Evolutionary conservation across 495 filamentous ascomycete species (phyloP), one percentile per base, ranked within the genome.

Genomic region (Niebla homalea): DNA sequence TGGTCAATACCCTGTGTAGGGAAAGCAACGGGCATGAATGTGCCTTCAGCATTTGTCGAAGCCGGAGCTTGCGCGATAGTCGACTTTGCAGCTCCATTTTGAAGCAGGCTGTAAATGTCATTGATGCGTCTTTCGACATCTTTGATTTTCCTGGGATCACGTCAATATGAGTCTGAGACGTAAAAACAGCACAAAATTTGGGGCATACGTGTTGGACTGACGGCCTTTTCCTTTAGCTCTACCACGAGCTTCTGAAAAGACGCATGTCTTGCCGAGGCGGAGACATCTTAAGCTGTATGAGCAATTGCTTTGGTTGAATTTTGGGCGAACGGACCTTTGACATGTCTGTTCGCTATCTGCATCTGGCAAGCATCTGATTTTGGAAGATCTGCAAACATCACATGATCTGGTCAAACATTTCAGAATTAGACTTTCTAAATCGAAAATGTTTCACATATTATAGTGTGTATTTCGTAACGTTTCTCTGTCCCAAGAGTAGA

Each of bases 101-200:
- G 46, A 36, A 54, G 39, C 14, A 50, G 26, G 25, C 26, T 44
- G 16, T 46, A 54, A 8, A 54, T 19, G 26, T 49, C n/a, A 43
- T 54, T 42, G 16, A 54, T 49, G 40, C 36, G 42, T 36, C 39
- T 54, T 41, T 54, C 46, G 5, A 54, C 36, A 5, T 54, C 47
- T 7, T 40, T 40, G 26, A 54, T n/a, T 32, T 36, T 48, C 14
- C 52, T 54, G 25, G 2, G 21, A 32, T 25, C 14, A n/a, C 0
- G 21, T 50, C n/a, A 44, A 40, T 25, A 39, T 22, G 21, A 23
- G 10, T 45, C 14, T 10, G 18, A 21, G 10, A n/a, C 37, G 2
- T 6, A 11, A 25, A 20, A 6, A 20, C 11, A n/a, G 16, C 20
- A 5, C n/a, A 36, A 18, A 35, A 5, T 16, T 4, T 5, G 3